Evolutionary conservation across 129 eudicot species (phyloP), one percentile per base, ranked within the genome.

Genomic region (Heracleum sosnowskyi): DNA sequence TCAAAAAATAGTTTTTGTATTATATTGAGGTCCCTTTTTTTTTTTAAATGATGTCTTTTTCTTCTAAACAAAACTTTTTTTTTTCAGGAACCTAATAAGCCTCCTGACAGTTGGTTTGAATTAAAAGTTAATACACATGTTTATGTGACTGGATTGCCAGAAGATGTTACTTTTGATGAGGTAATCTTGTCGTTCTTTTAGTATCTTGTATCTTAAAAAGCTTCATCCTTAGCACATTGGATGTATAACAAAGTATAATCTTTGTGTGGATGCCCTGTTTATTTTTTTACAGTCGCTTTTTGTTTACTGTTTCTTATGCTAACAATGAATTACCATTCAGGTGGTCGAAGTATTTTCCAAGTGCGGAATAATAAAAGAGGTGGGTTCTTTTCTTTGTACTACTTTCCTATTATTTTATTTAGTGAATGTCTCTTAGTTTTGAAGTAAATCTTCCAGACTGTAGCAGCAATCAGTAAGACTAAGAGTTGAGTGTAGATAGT

Each of bases 91-190:
- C 77, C 96, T 34, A 94, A 94, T 81, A 90, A 94, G 62, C 98
- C 98, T 82, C 97, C 98, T 68, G 98, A 94, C 75, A 88, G 93
- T 82, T 94, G 98, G 98, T 94, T 94, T 79, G 98, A 94, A 75
- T 82, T 94, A 77, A 94, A 94, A 86, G 96, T 89, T 57, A 94
- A 94, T 78, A 94, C 98, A 0, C 97, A 94, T 83, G 96, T 94
- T 45, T 94, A 94, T 81, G 93, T 94, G 35, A 94, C 90, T 11
- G 98, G 98, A 66, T 84, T 94, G 85, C 98, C 98, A 7, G 97
- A 91, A 26, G 97, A 95, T 87, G 98, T 95, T 74, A 95, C 98
- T 82, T 86, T 81, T 78, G 98, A 95, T 73, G 98, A 94, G 97
- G 98, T 93, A 71, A 77, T 16, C 85, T 75, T 79, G 37, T 29